Percentiles rank a stretch among this genome's conserved stretches.
Conservation (phyloP, 768 basidiomycete species). For the Auriscalpium orientale region DNA sequence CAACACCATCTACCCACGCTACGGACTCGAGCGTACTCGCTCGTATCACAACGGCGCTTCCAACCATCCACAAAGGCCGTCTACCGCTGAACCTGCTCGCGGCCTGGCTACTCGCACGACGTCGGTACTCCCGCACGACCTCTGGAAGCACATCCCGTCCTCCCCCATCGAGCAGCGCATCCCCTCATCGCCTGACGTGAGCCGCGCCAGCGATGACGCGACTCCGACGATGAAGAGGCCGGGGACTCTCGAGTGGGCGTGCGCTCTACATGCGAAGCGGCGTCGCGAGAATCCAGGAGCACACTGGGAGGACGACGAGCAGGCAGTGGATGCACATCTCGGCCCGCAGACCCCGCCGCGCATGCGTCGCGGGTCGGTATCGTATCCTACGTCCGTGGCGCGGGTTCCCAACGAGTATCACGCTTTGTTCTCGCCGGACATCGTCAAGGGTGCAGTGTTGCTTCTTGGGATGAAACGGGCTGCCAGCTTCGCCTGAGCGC, state of each 20-base stretch:
- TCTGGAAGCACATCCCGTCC: conserved; percentile 23
- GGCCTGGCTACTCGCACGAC: not conserved
- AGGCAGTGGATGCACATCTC: conserved; percentile 8
- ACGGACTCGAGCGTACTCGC: not conserved
- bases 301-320: conserved; percentile 14
- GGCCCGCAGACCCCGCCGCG: not conserved
- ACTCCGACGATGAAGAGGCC: conserved; percentile 16
- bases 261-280: conserved; percentile 32
- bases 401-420: conserved; percentile 18
- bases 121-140: conserved; percentile 16
- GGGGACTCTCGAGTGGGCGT: conserved; percentile 39
- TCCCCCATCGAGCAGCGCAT: conserved; percentile 17
- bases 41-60: not conserved
- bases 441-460: conserved; percentile 23
- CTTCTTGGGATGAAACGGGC: conserved; percentile 20
- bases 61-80: no score
- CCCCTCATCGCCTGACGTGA: conserved; percentile 10
- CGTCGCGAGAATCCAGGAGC: conserved; percentile 17
- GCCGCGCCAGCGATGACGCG: conserved; percentile 4
- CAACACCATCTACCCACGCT: not conserved
- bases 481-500: conserved; percentile 5
- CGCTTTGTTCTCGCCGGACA: conserved; percentile 18
- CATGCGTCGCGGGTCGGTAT: not conserved
- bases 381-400: not conserved
- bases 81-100: no score